These are phyloP conservation scores for Cryptosporidium meleagridis DNA, from an alignment of 169 alveolate species.

Conservation along the genomic window DNA sequence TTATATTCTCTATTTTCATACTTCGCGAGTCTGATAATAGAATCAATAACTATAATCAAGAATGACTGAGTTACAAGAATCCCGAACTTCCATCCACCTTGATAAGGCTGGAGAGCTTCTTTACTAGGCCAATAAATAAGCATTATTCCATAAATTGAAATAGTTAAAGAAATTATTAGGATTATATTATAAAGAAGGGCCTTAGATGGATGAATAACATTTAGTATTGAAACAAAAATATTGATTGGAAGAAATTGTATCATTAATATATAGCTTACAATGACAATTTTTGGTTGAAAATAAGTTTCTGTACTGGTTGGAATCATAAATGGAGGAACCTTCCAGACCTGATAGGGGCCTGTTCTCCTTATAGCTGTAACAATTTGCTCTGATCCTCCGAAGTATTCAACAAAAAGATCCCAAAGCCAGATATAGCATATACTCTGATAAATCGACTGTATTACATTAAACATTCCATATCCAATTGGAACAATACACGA, in stretches of 20 bases:
- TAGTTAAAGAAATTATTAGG: slow-evolving; percentile 10
- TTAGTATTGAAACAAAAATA: slow-evolving; percentile 9
- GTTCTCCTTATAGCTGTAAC: slow-evolving; percentile 73
- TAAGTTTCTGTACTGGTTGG: slow-evolving; percentile 49
- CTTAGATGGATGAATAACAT: slow-evolving; percentile 29
- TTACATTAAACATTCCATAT: slow-evolving; percentile 57
- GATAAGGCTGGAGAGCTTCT: slow-evolving; percentile 71
- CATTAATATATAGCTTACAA: slow-evolving; percentile 47
- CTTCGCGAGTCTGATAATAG: slow-evolving; percentile 27
- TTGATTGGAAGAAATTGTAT: slow-evolving; percentile 49
- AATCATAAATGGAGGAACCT: slow-evolving; percentile 70
- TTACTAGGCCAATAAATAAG: slow-evolving; percentile 72
- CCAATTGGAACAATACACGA: slow-evolving; percentile 63
- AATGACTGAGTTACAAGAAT: slow-evolving; percentile 17
- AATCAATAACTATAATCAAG: slow-evolving; percentile 26
- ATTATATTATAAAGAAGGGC: slow-evolving; percentile 15
- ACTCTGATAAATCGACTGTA: slow-evolving; percentile 56
- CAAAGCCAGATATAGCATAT: slow-evolving; percentile 53
- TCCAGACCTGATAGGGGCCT: slow-evolving; percentile 67
- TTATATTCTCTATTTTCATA: slow-evolving; percentile 63
- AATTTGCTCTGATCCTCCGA: slow-evolving; percentile 73
- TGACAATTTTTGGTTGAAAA: slow-evolving; percentile 59
- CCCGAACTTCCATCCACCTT: slow-evolving; percentile 74
- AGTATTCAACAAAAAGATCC: slow-evolving; percentile 70
- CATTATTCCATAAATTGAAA: slow-evolving; percentile 53